Percentiles rank a stretch among this genome's conserved stretches.
These are phyloP conservation scores for Vicia villosa DNA, from an alignment of 306 rosid species.

Conservation along the genomic window DNA sequence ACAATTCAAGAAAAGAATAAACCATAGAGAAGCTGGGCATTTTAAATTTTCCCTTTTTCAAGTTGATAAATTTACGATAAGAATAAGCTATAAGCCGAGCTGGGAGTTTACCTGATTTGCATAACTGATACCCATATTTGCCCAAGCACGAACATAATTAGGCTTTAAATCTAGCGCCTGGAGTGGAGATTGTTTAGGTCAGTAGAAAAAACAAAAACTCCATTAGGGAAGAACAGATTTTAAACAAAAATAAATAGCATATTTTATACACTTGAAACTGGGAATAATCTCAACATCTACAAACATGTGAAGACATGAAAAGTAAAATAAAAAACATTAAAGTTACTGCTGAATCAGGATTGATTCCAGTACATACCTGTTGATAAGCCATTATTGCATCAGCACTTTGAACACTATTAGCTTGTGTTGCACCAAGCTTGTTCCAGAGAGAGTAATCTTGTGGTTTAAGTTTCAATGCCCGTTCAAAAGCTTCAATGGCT, in stretches of 20 bases:
- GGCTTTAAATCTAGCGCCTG: conserved; percentile 99
- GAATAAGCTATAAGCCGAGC: conserved; percentile 21
- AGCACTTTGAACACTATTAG: conserved; percentile 97
- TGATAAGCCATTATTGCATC: conserved; percentile 98
- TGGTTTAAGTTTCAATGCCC: conserved; percentile 88
- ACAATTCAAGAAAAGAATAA: background rate
- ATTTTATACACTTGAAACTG: background rate
- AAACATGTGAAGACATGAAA: conserved; percentile 2
- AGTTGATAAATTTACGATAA: conserved; percentile 15
- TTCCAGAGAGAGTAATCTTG: conserved; percentile 98
- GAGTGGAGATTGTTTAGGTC: conserved; percentile 25
- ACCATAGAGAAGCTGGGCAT: background rate
- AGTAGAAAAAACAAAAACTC: conserved; percentile 12
- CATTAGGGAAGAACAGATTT: conserved; percentile 22
- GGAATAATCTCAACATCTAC: background rate
- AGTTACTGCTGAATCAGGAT: conserved; percentile 13
- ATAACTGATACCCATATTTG: conserved; percentile 98
- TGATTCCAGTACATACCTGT: conserved; percentile 56
- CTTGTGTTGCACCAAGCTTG: conserved; percentile 99
- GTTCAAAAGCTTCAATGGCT: conserved; percentile 82
- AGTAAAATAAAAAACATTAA: background rate
- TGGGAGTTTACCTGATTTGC: conserved; percentile 81
- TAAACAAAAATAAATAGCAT: conserved; percentile 6
- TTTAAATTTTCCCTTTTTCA: background rate
- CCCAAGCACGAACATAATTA: conserved; percentile 99